Base-by-base conservation (phyloP, 352 stramenopile species). In the Globisporangium uncinulatum region DNA sequence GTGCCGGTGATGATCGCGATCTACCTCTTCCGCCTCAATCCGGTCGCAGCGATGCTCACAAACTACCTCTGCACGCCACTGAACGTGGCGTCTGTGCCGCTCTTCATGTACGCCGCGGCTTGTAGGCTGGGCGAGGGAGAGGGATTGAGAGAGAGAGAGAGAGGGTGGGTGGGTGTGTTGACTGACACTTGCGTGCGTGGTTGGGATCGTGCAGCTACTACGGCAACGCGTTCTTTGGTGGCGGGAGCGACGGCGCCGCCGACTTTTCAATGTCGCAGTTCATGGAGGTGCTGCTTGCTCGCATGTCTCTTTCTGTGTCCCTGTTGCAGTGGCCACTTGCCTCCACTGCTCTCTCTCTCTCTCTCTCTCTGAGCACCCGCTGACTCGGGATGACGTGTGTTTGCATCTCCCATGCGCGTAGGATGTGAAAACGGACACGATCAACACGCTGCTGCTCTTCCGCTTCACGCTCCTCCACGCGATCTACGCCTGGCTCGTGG, bases 21-120 rank as follows among this genome's bases (percentile, higher is more conserved):
- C 54, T 87, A 88, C 63, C 62, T 89, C 51, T 88, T 93, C 59
- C 66, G 76, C n/a, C 66, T 93, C 32, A 93, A 93, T 51, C 74
- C 83, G 10, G 77, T 91, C 51, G 83, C 83, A 7, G 75, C 83
- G 29, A 91, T 93, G 83, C 76, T 91, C 56, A 89, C 79, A 3
- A 91, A 93, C 61, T 91, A 91, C 64, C 70, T 91, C 32, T 73
- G 74, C 50, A 91, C 83, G 47, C 83, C 83, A 6, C 69, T 93
- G 42, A 93, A 93, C 60, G 80, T 93, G 55, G 79, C 79, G 48
- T 79, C 71, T 0, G 67, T 93, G 17, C 83, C 83, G 14, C 50
- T 90, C 24, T 93, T 91, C 67, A 89, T 93, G 83, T 93, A 57
- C 34, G 77, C 71, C 44, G 32, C n/a, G 3, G 3, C 20, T 54